Conservation (phyloP, 768 basidiomycete species). For the Boletus sp. region DNA sequence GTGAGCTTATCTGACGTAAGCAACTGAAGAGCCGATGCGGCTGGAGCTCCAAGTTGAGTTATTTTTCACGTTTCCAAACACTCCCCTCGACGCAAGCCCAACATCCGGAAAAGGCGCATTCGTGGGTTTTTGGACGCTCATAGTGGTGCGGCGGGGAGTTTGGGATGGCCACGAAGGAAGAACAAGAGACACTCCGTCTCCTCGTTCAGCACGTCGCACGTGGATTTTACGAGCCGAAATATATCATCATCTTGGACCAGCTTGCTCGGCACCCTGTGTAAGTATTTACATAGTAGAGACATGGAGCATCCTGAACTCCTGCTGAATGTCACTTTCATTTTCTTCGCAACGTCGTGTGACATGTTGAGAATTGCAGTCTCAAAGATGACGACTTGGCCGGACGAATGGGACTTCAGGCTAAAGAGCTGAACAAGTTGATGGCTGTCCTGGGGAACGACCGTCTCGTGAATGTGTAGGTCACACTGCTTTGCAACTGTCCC, state of each 20-base stretch:
- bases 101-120: constrained; percentile 5
- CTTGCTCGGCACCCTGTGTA: constrained; percentile 92
- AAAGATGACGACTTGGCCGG: constrained; percentile 95
- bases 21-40: background rate
- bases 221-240: constrained; percentile 93
- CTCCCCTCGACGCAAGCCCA: constrained; percentile 4
- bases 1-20: constrained; percentile 5
- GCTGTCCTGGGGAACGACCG: constrained; percentile 77
- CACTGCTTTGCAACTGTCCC: background rate
- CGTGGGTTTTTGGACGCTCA: constrained; percentile 1
- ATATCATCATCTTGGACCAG: constrained; percentile 90
- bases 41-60: background rate
- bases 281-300: constrained; percentile 48
- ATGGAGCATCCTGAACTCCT: constrained; percentile 17
- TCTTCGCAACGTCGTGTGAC: constrained; percentile 15
- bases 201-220: constrained; percentile 93
- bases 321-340: constrained; percentile 16
- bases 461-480: constrained; percentile 71
- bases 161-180: constrained; percentile 68
- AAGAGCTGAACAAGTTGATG: constrained; percentile 88
- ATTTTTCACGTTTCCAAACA: background rate
- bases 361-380: constrained; percentile 50
- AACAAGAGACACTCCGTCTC: constrained; percentile 76
- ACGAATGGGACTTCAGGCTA: constrained; percentile 83
- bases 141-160: constrained; percentile 11